Evolutionary conservation across 306 rosid species (phyloP), one percentile per base, ranked within the genome.

Genomic region (Vigna reflexopilosa): DNA sequence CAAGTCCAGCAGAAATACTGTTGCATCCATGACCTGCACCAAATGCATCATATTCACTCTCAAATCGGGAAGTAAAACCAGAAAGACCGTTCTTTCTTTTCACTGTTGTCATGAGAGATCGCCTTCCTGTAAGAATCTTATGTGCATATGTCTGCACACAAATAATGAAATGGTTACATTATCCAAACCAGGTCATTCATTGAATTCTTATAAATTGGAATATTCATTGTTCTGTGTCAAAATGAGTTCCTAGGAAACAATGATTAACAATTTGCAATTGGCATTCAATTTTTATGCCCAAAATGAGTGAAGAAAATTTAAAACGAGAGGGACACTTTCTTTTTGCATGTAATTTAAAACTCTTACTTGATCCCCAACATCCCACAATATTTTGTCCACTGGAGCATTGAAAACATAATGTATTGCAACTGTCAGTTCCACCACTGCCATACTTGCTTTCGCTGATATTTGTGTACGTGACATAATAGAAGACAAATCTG

Each of bases 1-100:
- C 98, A 81, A 94, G 97, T 77, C 93, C 97, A 34, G 98, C 98
- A 62, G 97, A 94, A 81, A 94, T 84, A 82, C 98, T 90, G 86
- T 84, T 94, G 92, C 97, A 94, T 52, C 98, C 98, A 81, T 94
- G 98, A 72, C 93, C 97, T n/a, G 97, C 83, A 66, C 95, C 95
- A 68, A 94, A 94, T 49, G 97, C 92, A 77, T 94, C 98, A 57
- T 87, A 92, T 83, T 92, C 93, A 84, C 98, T 94, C 88, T 88
- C 92, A 12, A 81, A 85, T 48, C 87, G 87, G 30, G 95, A 90
- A 56, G 95, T 83, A 61, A 82, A 87, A 56, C 91, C 90, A 61
- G 98, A 94, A 84, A 88, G 85, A 38, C 98, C 97, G 49, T 87
- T 83, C 85, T 83, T 89, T 86, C 86, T 84, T 73, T 67, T 82